These are phyloP conservation scores for Rubia occidens DNA, from an alignment of 305 asterid genomes.

Conservation along the genomic window DNA sequence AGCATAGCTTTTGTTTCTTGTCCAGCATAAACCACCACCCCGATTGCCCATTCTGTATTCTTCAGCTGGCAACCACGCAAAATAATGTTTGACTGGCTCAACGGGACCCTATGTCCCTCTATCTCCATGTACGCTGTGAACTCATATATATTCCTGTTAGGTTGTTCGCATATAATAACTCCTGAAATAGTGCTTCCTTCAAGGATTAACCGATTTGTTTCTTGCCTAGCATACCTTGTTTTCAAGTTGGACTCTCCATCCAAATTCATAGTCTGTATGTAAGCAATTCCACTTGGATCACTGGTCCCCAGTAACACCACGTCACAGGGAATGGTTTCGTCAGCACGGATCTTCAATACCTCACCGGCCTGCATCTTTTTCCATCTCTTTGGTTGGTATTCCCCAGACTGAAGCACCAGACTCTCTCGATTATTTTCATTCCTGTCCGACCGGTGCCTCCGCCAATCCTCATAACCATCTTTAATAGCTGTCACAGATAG, in stretches of 20 bases:
- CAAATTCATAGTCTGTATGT: slow-evolving; percentile 95
- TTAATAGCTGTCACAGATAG: slow-evolving; percentile 93
- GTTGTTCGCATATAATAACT: slow-evolving; percentile 85
- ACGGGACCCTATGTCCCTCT: slow-evolving; percentile 55
- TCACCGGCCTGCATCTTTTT: slow-evolving; percentile 75
- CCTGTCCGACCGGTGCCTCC: slow-evolving; percentile 96
- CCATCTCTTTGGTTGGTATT: slow-evolving; percentile 64
- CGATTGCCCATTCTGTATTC: slow-evolving; percentile 92
- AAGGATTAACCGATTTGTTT: slow-evolving; percentile 56
- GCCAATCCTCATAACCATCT: slow-evolving; percentile 99
- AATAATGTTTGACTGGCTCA: slow-evolving; percentile 86
- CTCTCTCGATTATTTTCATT: slow-evolving; percentile 95
- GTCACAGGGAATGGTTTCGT: slow-evolving; percentile 93
- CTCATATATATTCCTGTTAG: slow-evolving; percentile 91
- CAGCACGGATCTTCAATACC: slow-evolving; percentile 67
- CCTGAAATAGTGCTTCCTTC: slow-evolving; percentile 60
- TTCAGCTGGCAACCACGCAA: slow-evolving; percentile 97
- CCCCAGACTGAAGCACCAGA: slow-evolving; percentile 57
- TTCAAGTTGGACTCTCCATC: slow-evolving; percentile 98
- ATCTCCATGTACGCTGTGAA: slow-evolving; percentile 90
- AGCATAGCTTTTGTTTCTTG: slow-evolving; percentile 98
- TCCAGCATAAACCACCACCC: slow-evolving; percentile 97
- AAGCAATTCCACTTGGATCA: slow-evolving; percentile 93
- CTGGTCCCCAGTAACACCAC: slow-evolving; percentile 84
- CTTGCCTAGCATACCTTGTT: slow-evolving; percentile 98